Evolutionary conservation across 805 yeast species (phyloP).

Genomic region (Torulaspora delbrueckii): DNA sequence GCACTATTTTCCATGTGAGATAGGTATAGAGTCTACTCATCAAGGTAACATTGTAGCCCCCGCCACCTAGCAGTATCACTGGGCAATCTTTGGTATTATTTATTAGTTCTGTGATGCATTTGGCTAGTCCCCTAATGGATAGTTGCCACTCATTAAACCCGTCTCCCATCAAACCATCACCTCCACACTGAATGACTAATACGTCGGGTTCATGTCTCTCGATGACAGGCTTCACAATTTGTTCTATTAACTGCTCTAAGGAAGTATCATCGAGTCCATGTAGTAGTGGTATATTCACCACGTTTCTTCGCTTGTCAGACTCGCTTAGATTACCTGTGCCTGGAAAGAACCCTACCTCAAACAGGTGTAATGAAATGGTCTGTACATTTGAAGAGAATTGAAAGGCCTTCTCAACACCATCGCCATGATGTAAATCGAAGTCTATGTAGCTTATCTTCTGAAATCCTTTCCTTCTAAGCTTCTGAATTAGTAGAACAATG

Average conservation of each 20-base stretch:
- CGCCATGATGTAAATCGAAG: slow-evolving; percentile 75
- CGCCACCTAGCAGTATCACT: slow-evolving; percentile 57
- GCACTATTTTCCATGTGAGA: slow-evolving; percentile 28
- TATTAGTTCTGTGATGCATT: slow-evolving; percentile 29
- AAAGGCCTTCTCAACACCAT: slow-evolving; percentile 70
- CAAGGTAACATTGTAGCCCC: slow-evolving; percentile 64
- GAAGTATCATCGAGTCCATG: slow-evolving; percentile 51
- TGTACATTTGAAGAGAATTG: slow-evolving; percentile 49
- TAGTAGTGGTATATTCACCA: slow-evolving; percentile 50
- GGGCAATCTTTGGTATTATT: slow-evolving; percentile 27
- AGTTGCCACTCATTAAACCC: slow-evolving; percentile 65
- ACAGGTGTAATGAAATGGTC: slow-evolving; percentile 60
- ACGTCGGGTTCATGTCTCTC: slow-evolving; percentile 43
- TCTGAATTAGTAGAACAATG: slow-evolving; percentile 51
- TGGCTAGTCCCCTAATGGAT: slow-evolving; percentile 46
- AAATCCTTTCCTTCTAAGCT: slow-evolving; percentile 43
- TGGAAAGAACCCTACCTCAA: slow-evolving; percentile 66
- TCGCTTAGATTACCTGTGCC: slow-evolving; percentile 54
- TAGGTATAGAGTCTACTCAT: slow-evolving; percentile 55
- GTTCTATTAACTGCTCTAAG: slow-evolving; percentile 36
- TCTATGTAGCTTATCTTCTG: slow-evolving; percentile 56
- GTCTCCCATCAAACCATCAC: slow-evolving; percentile 69
- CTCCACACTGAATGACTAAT: slow-evolving; percentile 64
- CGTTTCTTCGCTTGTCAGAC: slow-evolving; percentile 38
- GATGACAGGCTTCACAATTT: slow-evolving; percentile 43